These are phyloP conservation scores for Vitis hybrid DNA, from an alignment of 177 flowering plant species.

Conservation along the genomic window DNA sequence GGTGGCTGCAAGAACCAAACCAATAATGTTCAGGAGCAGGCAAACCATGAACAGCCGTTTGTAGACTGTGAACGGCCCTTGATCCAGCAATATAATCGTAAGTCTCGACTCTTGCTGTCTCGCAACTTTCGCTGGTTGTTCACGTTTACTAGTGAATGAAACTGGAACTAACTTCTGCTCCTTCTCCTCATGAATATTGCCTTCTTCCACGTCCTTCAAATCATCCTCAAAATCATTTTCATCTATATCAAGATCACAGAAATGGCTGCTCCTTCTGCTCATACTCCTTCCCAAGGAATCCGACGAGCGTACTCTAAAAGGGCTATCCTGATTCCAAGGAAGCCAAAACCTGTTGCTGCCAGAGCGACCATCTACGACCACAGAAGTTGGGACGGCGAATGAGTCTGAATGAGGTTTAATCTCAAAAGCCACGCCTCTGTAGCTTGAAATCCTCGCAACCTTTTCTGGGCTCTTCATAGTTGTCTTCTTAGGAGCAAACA, in stretches of 20 bases:
- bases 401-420: slow-evolving; percentile 24
- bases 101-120: slow-evolving; percentile 24
- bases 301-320: slow-evolving; percentile 12
- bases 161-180: slow-evolving; percentile 6
- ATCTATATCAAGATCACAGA: slow-evolving; percentile 28
- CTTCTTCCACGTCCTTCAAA: slow-evolving; percentile 8
- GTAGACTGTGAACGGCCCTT: slow-evolving; percentile 47
- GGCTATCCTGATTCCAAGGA: slow-evolving; percentile 21
- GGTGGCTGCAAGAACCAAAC: slow-evolving; percentile 29
- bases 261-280: slow-evolving; percentile 41
- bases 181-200: slow-evolving; percentile 6
- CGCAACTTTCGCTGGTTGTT: background rate
- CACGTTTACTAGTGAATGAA: too few species aligned
- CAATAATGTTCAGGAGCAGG: slow-evolving; percentile 20
- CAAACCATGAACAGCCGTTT: slow-evolving; percentile 32
- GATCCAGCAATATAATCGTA: slow-evolving; percentile 40
- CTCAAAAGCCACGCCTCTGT: background rate
- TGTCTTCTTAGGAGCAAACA: background rate
- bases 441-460: background rate
- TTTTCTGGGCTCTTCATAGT: background rate
- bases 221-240: slow-evolving; percentile 7
- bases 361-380: background rate
- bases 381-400: slow-evolving; percentile 15
- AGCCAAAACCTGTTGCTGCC: slow-evolving; percentile 14
- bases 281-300: slow-evolving; percentile 11